Evolutionary conservation across 371 early-diverging fungal genomes (phyloP).

Genomic region (Syncephalastrum contaminatum): DNA sequence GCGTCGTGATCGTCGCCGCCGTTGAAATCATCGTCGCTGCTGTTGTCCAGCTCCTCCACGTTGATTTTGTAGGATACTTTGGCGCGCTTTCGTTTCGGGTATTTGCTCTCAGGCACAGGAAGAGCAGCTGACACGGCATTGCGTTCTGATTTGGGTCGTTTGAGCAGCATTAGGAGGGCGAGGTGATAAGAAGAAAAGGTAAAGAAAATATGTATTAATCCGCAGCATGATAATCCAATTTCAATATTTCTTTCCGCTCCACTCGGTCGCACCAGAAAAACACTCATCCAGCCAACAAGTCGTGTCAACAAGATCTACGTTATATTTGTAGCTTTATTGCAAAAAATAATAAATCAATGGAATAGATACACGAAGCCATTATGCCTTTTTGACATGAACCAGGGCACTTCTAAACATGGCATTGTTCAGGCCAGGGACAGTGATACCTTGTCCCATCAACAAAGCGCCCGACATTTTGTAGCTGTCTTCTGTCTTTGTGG

Average conservation of each 20-base stretch:
- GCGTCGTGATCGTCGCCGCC: conserved; percentile 16
- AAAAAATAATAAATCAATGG: too few relatives aligned
- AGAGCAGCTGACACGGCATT: neutral
- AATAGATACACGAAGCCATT: too few relatives aligned
- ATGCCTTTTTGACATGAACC: neutral
- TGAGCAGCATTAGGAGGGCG: conserved; percentile 18
- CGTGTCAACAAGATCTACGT: too few relatives aligned
- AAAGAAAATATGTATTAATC: neutral
- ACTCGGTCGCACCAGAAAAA: too few relatives aligned
- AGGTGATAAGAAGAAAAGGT: conserved; percentile 1
- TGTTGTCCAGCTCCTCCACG: conserved; percentile 12
- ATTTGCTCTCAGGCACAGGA: conserved; percentile 5
- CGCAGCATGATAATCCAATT: too few relatives aligned
- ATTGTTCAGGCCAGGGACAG: conserved; percentile 3
- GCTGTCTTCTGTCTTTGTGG: conserved; percentile 15
- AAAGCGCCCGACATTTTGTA: conserved; percentile 24
- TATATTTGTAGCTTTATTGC: too few relatives aligned
- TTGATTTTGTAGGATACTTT: conserved; percentile 11
- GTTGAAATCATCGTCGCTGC: conserved; percentile 27
- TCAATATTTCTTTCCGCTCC: too few relatives aligned
- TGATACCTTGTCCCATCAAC: conserved; percentile 28
- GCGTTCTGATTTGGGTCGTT: conserved; percentile 16
- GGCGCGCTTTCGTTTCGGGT: conserved; percentile 18
- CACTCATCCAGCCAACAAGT: too few relatives aligned
- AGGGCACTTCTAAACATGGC: conserved; percentile 14